Evolutionary conservation across 768 basidiomycete genomes (phyloP), one percentile per base, ranked within the genome.

Genomic region (Termitomyces sp.): DNA sequence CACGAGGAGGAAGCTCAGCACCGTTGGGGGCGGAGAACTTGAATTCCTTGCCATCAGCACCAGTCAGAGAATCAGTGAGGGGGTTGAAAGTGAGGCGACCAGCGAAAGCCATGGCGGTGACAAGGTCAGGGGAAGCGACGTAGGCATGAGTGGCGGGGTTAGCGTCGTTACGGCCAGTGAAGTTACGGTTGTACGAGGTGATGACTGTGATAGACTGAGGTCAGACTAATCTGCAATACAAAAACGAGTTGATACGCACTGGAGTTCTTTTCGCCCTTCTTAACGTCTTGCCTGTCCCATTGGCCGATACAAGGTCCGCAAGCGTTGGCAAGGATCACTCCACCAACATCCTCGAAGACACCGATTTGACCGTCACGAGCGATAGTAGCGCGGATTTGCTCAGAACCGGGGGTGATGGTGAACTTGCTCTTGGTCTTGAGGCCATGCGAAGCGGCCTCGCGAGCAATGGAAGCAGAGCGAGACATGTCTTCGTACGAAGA

Each of bases 401-500:
- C 97, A 49, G 92, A 94, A 73, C 97, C 97, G 62, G 97, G 97
- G 59, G 97, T 98, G 75, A 99, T 89, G 59, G 94, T 98, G 85
- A 97, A 98, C 78, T 88, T 86, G 79, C 91, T 93, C 85, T 95
- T 91, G 71, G 87, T 82, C 60, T 83, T 78, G 51, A 98, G 82
- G 66, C 97, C 97, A 70, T 96, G 96, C 6, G 80, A 80, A 53
- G 86, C 75, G 61, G 97, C 97, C 74, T 99, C 88, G 67, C 82
- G 83, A 65, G 92, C 94, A 71, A 99, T 97, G 48, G 90, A 90
- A 32, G 94, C 96, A 41, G 96, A 91, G 71, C 97, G 94, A 40
- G 94, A 90, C 96, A 98, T 97, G 77, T 99, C 97, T 79, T 99
- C 97, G 72, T 99, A 99, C 36, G 97, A 98, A 50, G 97, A 98